Evolutionary conservation across 2,329 filamentous ascomycete species (phyloP), one percentile per base, ranked within the genome.

Genomic region (Aspergillus ruber): DNA sequence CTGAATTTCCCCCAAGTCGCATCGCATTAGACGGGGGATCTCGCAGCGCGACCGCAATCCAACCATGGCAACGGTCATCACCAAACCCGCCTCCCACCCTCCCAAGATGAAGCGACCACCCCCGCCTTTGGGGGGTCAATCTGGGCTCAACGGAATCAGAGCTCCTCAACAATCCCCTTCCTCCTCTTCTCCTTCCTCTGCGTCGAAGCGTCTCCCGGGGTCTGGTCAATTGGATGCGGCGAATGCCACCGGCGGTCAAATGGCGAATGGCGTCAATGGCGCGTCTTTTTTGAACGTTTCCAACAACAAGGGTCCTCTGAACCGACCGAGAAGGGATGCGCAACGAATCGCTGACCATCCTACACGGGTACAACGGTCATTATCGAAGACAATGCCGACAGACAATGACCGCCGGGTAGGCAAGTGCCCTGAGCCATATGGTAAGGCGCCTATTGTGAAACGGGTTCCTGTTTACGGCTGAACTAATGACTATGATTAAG

Each of bases 31-130:
- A 18, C 36, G 36, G 40, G 36, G 25, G 10, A 4, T 29, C 42
- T 40, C 47, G 49, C 47, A 45, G 55, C 49, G 36, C 36, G 36
- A 39, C 36, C 10, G 54, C 52, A 56, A 63, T 29, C 25, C 25
- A 29, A 10, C 46, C 43, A 73, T 73, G 71, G 70, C 70, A 45
- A 74, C 70, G 43, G 68, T 68, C 45, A 63, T 74, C 42, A 71
- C 70, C 38, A 71, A 72, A 58, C 66, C 66, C 43, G 61, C 66
- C 48, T 65, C 72, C 43, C 66, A 72, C 56, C 64, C 72, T 50
- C 62, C 66, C 56, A 89, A 88, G 70, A 77, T 81, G 54, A 89
- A 88, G 70, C 83, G 84, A 32, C 83, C 82, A 51, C 73, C 79
- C 45, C 82, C 82, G 33, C 77, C 83, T 42, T 78, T 81, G 40